Conservation (phyloP, 2,329 filamentous ascomycete species). For the Hypoxylon sp. region DNA sequence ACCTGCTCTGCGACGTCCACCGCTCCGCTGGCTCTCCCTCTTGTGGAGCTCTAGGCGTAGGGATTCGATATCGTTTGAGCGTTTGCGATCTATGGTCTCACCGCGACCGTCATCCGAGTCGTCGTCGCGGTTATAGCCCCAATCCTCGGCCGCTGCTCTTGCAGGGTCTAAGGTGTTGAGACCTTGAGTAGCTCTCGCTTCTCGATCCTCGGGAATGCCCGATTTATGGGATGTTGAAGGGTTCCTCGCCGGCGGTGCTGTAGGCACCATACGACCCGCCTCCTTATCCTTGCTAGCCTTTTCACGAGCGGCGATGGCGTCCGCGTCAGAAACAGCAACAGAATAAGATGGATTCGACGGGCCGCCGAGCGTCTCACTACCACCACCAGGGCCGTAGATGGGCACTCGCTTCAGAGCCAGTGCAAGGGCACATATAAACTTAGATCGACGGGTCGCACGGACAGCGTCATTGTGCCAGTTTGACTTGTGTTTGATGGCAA, state of each 20-base stretch:
- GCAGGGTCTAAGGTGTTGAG: conserved; percentile 57
- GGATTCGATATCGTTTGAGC: conserved; percentile 55
- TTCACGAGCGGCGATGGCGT: conserved; percentile 73
- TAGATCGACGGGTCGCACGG: conserved; percentile 83
- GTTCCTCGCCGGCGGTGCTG: conserved; percentile 44
- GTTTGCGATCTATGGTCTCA: conserved; percentile 51
- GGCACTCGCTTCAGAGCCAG: conserved; percentile 87
- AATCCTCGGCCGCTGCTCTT: conserved; percentile 53
- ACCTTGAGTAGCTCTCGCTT: conserved; percentile 59
- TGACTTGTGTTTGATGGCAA: conserved; percentile 91
- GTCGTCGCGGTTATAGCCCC: conserved; percentile 55
- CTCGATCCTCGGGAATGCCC: conserved; percentile 50
- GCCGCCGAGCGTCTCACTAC: conserved; percentile 69
- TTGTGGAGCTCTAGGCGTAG: conserved; percentile 44
- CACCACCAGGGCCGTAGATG: conserved; percentile 84
- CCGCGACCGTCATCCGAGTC: conserved; percentile 47
- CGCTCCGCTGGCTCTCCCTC: conserved; percentile 47
- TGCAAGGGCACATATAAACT: conserved; percentile 96
- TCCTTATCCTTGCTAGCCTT: conserved; percentile 71
- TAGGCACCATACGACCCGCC: conserved; percentile 72
- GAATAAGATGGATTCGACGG: conserved; percentile 84
- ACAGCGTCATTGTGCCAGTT: conserved; percentile 91
- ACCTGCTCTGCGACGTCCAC: conserved; percentile 49
- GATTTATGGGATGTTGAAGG: conserved; percentile 37
- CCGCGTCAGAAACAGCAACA: conserved; percentile 77